Conservation (phyloP, 441 rosid genomes). For the Heliophila coronopifolia region DNA sequence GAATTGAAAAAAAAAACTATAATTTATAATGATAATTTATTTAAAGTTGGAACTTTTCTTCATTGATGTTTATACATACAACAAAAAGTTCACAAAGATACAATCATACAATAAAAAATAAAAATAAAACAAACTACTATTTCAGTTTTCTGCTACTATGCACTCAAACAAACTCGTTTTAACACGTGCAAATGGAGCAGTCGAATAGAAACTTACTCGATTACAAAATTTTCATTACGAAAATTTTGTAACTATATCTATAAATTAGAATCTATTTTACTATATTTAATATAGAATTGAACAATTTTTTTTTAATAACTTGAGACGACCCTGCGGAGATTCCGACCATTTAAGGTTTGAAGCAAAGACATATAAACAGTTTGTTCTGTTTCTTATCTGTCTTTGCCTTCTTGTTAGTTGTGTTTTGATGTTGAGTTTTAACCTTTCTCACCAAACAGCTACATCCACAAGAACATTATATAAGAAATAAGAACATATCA, state of each 20-base stretch:
- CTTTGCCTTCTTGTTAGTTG: constrained; percentile 16
- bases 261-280: too few species aligned
- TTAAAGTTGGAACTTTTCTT: constrained; percentile 3
- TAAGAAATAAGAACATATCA: not conserved
- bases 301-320: too few species aligned
- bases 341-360: constrained; percentile 18
- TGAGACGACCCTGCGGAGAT: too few species aligned
- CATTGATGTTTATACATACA: constrained; percentile 13
- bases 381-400: constrained; percentile 19
- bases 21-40: constrained; percentile 10
- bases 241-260: too few species aligned
- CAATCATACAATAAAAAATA: not conserved
- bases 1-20: constrained; percentile 17
- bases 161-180: too few species aligned
- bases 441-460: constrained; percentile 20
- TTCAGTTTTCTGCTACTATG: constrained; percentile 10
- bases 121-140: not conserved
- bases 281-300: too few species aligned
- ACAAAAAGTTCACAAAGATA: constrained; percentile 9
- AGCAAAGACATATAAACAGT: constrained; percentile 23
- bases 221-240: too few species aligned
- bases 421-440: constrained; percentile 15
- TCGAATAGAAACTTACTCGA: too few species aligned
- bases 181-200: too few species aligned
- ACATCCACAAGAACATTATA: not conserved